Percentiles rank a stretch among this genome's conserved stretches.
phyloP scores from a whole-genome alignment of 2,329 filamentous ascomycete genomes.

The Oidium heveae region DNA sequence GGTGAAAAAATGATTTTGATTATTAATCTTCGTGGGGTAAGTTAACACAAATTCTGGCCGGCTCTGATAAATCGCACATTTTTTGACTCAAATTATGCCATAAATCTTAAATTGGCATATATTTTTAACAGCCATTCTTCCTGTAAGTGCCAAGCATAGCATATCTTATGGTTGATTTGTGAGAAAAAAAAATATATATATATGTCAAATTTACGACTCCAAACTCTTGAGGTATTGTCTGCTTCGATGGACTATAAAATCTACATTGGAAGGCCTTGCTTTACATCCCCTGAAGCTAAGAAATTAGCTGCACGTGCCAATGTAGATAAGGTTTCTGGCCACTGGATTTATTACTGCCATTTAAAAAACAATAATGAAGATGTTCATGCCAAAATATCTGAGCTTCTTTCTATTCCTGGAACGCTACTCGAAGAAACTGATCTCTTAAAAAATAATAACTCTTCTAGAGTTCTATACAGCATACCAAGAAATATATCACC shows the following conservation, averaged over 20 bases:
- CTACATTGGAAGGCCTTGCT: constrained; percentile 11
- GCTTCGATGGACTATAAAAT: constrained; percentile 9
- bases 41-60: no score
- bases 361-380: constrained; percentile 5
- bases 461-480: constrained; percentile 26
- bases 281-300: constrained; percentile 10
- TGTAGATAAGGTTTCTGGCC: constrained; percentile 9
- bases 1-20: no score
- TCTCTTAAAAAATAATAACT: constrained; percentile 3
- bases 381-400: constrained; percentile 1
- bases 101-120: no score
- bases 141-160: no score
- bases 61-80: no score
- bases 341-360: constrained; percentile 12
- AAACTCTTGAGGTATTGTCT: background rate
- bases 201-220: background rate
- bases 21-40: no score
- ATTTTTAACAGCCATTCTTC: no score
- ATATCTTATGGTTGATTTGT: no score
- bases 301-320: constrained; percentile 8
- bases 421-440: constrained; percentile 8
- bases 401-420: constrained; percentile 1
- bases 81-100: no score
- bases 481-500: constrained; percentile 73
- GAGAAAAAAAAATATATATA: no score